phyloP scores from a whole-genome alignment of 768 basidiomycete species.

The Tricholoma bakamatsutake region DNA sequence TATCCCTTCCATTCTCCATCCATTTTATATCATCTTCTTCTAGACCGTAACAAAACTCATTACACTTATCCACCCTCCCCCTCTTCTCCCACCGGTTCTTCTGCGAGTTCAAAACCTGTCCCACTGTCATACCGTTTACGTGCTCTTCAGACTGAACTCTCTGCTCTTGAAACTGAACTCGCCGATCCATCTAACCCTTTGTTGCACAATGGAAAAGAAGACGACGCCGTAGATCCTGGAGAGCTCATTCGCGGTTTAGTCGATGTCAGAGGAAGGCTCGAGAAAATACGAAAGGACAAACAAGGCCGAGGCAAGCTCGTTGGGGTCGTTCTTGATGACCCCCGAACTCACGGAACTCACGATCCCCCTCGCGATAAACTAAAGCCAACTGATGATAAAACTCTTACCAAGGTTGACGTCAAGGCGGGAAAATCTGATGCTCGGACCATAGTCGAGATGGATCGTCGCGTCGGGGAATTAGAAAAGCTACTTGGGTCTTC shows the following conservation, averaged over 20 bases:
- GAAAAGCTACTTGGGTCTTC: slow-evolving; percentile 82
- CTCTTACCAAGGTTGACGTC: slow-evolving; percentile 3
- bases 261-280: slow-evolving; percentile 63
- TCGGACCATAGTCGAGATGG: slow-evolving; percentile 64
- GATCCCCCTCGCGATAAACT: slow-evolving; percentile 11
- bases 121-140: slow-evolving; percentile 57
- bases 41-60: slow-evolving; percentile 48
- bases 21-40: not conserved
- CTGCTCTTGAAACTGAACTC: slow-evolving; percentile 77
- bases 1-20: not conserved
- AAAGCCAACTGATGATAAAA: slow-evolving; percentile 2
- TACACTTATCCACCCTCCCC: slow-evolving; percentile 71
- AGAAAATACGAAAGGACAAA: slow-evolving; percentile 57
- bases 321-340: slow-evolving; percentile 42
- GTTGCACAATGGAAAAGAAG: slow-evolving; percentile 51
- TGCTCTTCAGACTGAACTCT: slow-evolving; percentile 69
- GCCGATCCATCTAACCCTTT: slow-evolving; percentile 73
- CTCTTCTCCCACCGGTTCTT: slow-evolving; percentile 31
- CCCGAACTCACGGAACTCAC: slow-evolving; percentile 11
- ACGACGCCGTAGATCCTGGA: slow-evolving; percentile 61
- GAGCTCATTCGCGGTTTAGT: slow-evolving; percentile 74
- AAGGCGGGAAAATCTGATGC: slow-evolving; percentile 31
- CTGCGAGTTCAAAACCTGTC: slow-evolving; percentile 27
- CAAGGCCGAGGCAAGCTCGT: slow-evolving; percentile 65
- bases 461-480: slow-evolving; percentile 76